phyloP scores from a whole-genome alignment of 2,329 filamentous ascomycete genomes.

The Epichloe amarillans region DNA sequence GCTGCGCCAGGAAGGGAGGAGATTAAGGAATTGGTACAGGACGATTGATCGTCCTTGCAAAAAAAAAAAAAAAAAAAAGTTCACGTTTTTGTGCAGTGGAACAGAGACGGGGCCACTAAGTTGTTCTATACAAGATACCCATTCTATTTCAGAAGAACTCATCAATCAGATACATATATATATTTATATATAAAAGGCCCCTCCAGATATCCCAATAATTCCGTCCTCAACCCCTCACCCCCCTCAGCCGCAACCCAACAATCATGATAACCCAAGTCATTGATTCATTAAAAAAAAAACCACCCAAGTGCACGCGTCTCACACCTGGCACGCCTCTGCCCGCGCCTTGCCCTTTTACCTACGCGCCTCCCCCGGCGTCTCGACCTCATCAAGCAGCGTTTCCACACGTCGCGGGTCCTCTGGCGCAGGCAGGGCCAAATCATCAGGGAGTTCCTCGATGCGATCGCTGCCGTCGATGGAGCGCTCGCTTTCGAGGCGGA shows the following conservation, averaged over 20 bases:
- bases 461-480: conserved; percentile 25
- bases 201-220: neutral
- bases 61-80: neutral
- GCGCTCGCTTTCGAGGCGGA: conserved; percentile 53
- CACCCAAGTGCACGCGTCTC: neutral
- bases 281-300: neutral
- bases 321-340: neutral
- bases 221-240: too few relatives aligned
- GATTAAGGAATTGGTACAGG: conserved; percentile 53
- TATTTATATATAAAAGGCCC: neutral
- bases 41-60: conserved; percentile 29
- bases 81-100: neutral
- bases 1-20: conserved; percentile 37
- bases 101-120: too few relatives aligned
- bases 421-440: conserved; percentile 26
- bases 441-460: conserved; percentile 37
- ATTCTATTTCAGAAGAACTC: neutral
- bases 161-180: neutral
- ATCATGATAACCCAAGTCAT: neutral
- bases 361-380: neutral
- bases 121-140: conserved; percentile 13
- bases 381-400: neutral
- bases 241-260: neutral
- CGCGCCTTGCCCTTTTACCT: neutral
- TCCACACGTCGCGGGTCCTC: neutral